Evolutionary conservation across 768 basidiomycete genomes (phyloP).

Genomic region (Clavaria fumosa): DNA sequence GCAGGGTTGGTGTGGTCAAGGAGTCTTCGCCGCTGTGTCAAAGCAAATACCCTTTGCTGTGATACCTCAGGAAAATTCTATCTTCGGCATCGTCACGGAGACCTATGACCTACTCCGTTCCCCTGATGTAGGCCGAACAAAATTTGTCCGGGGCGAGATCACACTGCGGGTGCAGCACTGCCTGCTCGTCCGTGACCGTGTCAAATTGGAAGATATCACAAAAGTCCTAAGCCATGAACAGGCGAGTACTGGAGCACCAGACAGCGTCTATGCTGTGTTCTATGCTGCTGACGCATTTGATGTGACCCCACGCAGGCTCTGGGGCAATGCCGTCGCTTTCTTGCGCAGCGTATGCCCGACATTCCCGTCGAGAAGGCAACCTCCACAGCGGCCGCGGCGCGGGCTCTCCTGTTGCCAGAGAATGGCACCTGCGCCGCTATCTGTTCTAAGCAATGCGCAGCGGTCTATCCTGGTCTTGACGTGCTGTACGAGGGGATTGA

Average conservation of each 20-base stretch:
- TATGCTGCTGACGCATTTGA: conserved; percentile 4
- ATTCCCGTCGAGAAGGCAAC: conserved; percentile 39
- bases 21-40: conserved; percentile 38
- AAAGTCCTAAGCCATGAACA: conserved; percentile 68
- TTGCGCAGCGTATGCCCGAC: conserved; percentile 34
- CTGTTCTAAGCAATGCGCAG: conserved; percentile 49
- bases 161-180: conserved; percentile 52
- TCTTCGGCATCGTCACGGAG: conserved; percentile 58
- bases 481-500: conserved; percentile 51
- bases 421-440: conserved; percentile 50
- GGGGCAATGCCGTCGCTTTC: conserved; percentile 60
- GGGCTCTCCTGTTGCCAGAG: conserved; percentile 19
- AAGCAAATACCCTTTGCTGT: conserved; percentile 34
- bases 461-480: conserved; percentile 45
- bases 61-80: conserved; percentile 73
- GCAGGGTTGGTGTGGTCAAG: conserved; percentile 37
- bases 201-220: conserved; percentile 36
- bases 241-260: conserved; percentile 21
- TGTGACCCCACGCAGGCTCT: conserved; percentile 34
- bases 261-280: background rate
- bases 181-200: conserved; percentile 46
- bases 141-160: conserved; percentile 44
- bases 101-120: conserved; percentile 51
- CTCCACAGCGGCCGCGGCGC: conserved; percentile 64
- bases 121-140: conserved; percentile 19